Evolutionary conservation across 164 flowering plant genomes (phyloP).

Genomic region (Vitis cinerea): DNA sequence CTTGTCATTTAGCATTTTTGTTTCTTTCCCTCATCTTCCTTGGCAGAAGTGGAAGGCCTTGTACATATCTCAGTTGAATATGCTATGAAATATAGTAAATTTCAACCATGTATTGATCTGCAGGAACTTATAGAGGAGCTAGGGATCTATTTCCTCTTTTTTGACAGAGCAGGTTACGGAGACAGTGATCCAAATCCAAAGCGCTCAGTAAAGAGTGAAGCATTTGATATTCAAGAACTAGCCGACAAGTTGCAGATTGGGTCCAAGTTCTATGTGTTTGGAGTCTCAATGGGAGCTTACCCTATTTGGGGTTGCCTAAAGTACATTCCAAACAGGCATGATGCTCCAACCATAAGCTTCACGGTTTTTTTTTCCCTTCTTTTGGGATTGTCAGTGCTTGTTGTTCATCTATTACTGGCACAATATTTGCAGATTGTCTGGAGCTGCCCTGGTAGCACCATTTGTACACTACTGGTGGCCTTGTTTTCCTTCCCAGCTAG

Average conservation of each 20-base stretch:
- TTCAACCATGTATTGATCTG: conserved; percentile 7
- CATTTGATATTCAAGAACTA: conserved; percentile 57
- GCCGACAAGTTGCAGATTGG: conserved; percentile 59
- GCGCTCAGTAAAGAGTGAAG: conserved; percentile 58
- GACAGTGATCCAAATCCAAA: conserved; percentile 60
- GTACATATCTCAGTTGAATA: background rate
- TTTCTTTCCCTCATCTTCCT: no score
- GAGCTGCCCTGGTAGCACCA: conserved; percentile 56
- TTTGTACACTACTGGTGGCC: conserved; percentile 63
- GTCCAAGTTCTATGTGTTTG: conserved; percentile 53
- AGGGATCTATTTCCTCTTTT: conserved; percentile 40
- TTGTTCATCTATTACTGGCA: background rate
- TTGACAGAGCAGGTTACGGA: conserved; percentile 71
- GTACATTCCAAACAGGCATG: conserved; percentile 42
- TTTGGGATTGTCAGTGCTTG: background rate
- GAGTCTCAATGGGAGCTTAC: conserved; percentile 41
- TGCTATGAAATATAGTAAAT: background rate
- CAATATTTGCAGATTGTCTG: conserved; percentile 38
- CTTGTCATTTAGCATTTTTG: no score
- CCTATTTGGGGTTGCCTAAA: conserved; percentile 36
- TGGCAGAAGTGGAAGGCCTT: no score
- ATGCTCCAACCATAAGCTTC: background rate
- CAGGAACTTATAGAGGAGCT: conserved; percentile 57
- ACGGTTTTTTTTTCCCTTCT: background rate
- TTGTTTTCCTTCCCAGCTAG: conserved; percentile 34